A percentile compares a stretch with the other conserved stretches of the same genome.
Conservation (phyloP, 306 rosid species). For the Cucurbita pepo region DNA sequence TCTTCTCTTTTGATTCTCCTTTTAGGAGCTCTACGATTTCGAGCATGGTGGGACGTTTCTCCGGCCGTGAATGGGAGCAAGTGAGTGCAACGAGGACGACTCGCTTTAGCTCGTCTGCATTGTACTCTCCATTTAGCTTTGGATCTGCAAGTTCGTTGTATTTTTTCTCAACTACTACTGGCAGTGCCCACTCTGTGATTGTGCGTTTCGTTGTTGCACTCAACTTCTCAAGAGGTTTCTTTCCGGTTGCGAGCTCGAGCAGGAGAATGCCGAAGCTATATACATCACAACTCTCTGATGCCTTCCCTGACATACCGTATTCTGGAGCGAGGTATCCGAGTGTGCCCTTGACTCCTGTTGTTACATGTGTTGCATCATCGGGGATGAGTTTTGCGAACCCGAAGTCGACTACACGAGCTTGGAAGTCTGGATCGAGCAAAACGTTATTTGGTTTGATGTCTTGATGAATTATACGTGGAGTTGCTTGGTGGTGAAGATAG, state of each 20-base stretch:
- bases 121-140: slow-evolving; percentile 59
- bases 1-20: slow-evolving; percentile 60
- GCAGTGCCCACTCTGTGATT: slow-evolving; percentile 83
- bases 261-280: slow-evolving; percentile 88
- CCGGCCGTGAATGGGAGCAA: slow-evolving; percentile 55
- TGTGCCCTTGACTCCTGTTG: slow-evolving; percentile 94
- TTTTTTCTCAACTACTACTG: slow-evolving; percentile 56
- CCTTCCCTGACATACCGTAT: slow-evolving; percentile 89
- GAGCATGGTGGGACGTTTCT: slow-evolving; percentile 67
- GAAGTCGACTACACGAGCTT: slow-evolving; percentile 84
- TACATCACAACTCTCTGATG: slow-evolving; percentile 79
- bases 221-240: slow-evolving; percentile 61
- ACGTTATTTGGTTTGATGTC: slow-evolving; percentile 90
- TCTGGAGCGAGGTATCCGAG: slow-evolving; percentile 98
- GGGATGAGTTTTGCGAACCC: slow-evolving; percentile 96
- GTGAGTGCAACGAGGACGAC: slow-evolving; percentile 48
- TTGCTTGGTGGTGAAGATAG: slow-evolving; percentile 84
- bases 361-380: slow-evolving; percentile 89
- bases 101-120: slow-evolving; percentile 68
- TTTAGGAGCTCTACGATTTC: slow-evolving; percentile 69
- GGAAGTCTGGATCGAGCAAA: slow-evolving; percentile 55
- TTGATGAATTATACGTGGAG: slow-evolving; percentile 87
- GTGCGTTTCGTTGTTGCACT: slow-evolving; percentile 35
- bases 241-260: slow-evolving; percentile 83
- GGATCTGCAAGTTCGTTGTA: slow-evolving; percentile 59